These are phyloP conservation scores for Thuja plicata DNA, from an alignment of 83 land plant genomes.

Conservation along the genomic window DNA sequence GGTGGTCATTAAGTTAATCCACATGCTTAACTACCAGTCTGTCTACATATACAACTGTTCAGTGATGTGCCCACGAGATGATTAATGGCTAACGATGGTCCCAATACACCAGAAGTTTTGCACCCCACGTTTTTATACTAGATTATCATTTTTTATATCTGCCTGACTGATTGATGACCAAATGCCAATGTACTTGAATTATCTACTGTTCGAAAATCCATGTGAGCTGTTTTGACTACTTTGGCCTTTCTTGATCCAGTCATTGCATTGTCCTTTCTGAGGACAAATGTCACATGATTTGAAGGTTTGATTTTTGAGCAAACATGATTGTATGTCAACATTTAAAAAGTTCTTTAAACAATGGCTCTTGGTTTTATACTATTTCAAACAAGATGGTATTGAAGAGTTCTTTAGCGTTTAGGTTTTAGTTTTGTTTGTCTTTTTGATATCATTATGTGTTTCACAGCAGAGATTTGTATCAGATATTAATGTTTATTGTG, in stretches of 20 bases:
- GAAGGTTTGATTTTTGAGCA: not conserved
- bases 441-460: too few relatives aligned
- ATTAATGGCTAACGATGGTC: not conserved
- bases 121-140: not conserved
- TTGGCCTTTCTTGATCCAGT: not conserved
- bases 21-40: not conserved
- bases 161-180: not conserved
- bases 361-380: too few relatives aligned
- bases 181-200: not conserved
- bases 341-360: too few relatives aligned
- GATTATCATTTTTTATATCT: not conserved
- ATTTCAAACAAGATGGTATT: too few relatives aligned
- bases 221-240: not conserved
- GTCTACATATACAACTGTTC: too few relatives aligned
- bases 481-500: too few relatives aligned
- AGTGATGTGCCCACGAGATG: not conserved
- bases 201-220: not conserved
- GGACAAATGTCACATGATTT: not conserved
- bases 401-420: too few relatives aligned
- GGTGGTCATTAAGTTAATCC: not conserved
- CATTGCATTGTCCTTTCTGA: not conserved
- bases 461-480: too few relatives aligned
- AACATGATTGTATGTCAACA: too few relatives aligned
- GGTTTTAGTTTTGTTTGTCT: too few relatives aligned
- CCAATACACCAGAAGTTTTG: not conserved